Evolutionary conservation across 2,329 filamentous ascomycete genomes (phyloP).

Genomic region (Lasiodiplodia theobromae): DNA sequence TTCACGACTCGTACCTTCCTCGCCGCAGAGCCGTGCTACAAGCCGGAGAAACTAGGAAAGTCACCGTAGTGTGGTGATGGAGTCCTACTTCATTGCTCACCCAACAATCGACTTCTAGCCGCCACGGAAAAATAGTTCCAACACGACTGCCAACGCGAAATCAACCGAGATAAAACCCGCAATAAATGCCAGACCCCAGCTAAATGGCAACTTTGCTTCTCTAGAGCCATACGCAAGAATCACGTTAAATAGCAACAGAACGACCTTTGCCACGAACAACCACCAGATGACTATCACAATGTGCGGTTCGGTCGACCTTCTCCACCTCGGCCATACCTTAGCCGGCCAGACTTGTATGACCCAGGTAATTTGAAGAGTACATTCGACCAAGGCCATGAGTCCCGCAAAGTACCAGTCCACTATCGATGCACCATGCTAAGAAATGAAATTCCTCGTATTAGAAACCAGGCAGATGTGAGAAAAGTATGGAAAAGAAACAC

Average conservation of each 20-base stretch:
- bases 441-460: neutral
- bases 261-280: neutral
- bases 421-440: neutral
- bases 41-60: too few relatives aligned
- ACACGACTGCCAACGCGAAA: neutral
- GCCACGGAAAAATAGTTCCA: neutral
- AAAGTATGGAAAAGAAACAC: neutral
- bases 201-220: neutral
- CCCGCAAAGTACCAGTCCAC: neutral
- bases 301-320: neutral
- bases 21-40: too few relatives aligned
- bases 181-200: neutral
- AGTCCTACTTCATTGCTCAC: too few relatives aligned
- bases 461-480: neutral
- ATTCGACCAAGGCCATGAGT: neutral
- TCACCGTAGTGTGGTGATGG: too few relatives aligned
- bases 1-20: too few relatives aligned
- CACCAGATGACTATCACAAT: neutral
- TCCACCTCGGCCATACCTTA: neutral
- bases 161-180: neutral
- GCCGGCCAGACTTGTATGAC: neutral
- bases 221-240: neutral
- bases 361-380: neutral
- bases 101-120: neutral
- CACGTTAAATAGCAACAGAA: neutral